Conservation (phyloP, 306 rosid species). For the Cucumis sativus region DNA sequence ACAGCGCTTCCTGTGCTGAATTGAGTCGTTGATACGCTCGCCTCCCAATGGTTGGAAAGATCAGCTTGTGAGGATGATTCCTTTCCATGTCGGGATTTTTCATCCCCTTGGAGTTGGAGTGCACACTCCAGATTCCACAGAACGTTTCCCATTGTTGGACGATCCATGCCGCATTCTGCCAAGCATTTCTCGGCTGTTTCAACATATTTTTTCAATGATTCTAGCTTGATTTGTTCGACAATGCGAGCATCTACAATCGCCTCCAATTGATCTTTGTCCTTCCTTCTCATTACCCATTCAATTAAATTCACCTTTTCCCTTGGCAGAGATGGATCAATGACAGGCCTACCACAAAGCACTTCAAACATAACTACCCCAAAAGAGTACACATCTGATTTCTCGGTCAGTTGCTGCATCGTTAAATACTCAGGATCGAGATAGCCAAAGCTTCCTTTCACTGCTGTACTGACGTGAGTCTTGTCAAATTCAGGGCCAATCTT, state of each 20-base stretch:
- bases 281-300: conserved; percentile 39
- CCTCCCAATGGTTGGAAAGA: conserved; percentile 13
- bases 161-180: conserved; percentile 29
- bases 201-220: conserved; percentile 27
- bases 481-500: conserved; percentile 53
- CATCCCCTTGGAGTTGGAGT: conserved; percentile 31
- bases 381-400: conserved; percentile 64
- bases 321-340: conserved; percentile 48
- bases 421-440: conserved; percentile 74
- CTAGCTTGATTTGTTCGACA: conserved; percentile 23
- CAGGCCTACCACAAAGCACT: conserved; percentile 64
- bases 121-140: conserved; percentile 62
- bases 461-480: conserved; percentile 53
- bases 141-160: conserved; percentile 62
- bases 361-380: conserved; percentile 70
- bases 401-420: conserved; percentile 44
- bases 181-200: conserved; percentile 45
- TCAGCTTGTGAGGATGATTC: conserved; percentile 8
- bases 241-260: conserved; percentile 32
- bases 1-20: conserved; percentile 28
- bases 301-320: conserved; percentile 38
- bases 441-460: conserved; percentile 66
- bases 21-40: conserved; percentile 16
- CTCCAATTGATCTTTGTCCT: conserved; percentile 20
- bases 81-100: conserved; percentile 1